A percentile compares a stretch with the other conserved stretches of the same genome.
Conservation (phyloP, 768 basidiomycete genomes). For the Exidia glandulosa region DNA sequence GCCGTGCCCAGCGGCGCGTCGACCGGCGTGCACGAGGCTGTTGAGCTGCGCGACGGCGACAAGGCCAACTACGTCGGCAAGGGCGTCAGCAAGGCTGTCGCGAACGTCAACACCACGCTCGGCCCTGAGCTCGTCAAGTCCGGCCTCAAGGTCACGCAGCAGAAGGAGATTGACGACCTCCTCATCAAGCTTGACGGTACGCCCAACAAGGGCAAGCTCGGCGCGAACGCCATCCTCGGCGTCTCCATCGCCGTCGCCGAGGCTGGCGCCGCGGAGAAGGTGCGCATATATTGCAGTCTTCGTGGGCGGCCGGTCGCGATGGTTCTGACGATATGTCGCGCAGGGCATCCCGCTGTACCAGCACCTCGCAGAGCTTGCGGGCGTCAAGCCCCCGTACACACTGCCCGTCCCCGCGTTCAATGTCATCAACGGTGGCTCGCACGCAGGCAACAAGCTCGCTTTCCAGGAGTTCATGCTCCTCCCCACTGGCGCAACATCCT, state of each 20-base stretch:
- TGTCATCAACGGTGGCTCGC: constrained; percentile 99
- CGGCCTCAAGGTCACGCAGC: constrained; percentile 71
- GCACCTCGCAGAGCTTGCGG: constrained; percentile 92
- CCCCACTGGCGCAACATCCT: constrained; percentile 82
- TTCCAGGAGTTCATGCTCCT: constrained; percentile 99
- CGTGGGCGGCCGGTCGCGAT: no score
- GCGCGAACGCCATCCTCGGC: constrained; percentile 98
- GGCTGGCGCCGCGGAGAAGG: constrained; percentile 89
- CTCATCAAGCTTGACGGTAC: constrained; percentile 97
- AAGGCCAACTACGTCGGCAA: constrained; percentile 91
- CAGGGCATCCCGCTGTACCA: constrained; percentile 85
- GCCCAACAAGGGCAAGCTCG: constrained; percentile 97
- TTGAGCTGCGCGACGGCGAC: constrained; percentile 96
- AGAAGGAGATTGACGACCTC: constrained; percentile 95
- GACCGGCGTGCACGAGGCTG: constrained; percentile 95
- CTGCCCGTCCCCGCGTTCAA: constrained; percentile 94
- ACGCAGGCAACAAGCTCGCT: constrained; percentile 98
- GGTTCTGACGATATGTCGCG: neutral
- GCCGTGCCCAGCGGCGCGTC: constrained; percentile 98
- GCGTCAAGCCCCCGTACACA: constrained; percentile 86
- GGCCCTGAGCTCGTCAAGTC: constrained; percentile 82
- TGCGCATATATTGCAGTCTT: constrained; percentile 7
- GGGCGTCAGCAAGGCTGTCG: constrained; percentile 89
- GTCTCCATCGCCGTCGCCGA: constrained; percentile 92
- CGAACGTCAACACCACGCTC: constrained; percentile 87